Base-by-base conservation (phyloP, 164 flowering plant genomes). In the Vitis rupestris region DNA sequence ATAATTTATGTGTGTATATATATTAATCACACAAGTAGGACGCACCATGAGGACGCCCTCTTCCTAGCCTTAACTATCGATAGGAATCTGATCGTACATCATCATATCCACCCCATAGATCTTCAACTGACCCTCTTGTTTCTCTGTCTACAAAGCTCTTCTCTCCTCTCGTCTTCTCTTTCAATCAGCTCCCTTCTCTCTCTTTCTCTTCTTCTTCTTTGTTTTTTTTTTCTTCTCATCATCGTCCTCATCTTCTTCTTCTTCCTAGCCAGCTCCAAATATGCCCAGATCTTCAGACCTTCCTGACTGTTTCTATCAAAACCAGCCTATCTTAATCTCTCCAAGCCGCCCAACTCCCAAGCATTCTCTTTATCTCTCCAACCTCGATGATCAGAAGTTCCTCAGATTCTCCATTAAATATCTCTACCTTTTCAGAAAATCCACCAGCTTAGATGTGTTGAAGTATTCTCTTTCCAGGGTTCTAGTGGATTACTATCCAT, bases 401-500 rank as follows among this genome's bases (percentile, higher is more conserved):
- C 84, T 92, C 7, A 84, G 97, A 70, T 94, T 94, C 84, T 81
- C 95, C 59, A 88, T 88, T 66, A 91, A 92, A 63, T 94, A 92
- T 72, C 80, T 94, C 9, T 89, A 84, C 74, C 75, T 92, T 49
- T 92, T 77, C 74, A 74, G 70, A 68, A 85, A 78, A 65, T 72
- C 88, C 8, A 65, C 84, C 0, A 19, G 63, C 69, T 31, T 67
- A 0, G 88, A 84, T 9, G 7, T 30, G 61, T 64, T 94, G 59
- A 88, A 84, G 67, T 47, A 50, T 17, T 88, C 98, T 12, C 91
- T 94, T 10, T 84, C 98, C 3, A 75, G 55, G 37, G 82, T 79
- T 59, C 92, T 94, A 8, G 90, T 87, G 1, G 79, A 85, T n/a
- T 94, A 90, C 82, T 91, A 94, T 75, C 99, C 99, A 4, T 80